Evolutionary conservation across 176 grass and related monocot genomes (phyloP).

Genomic region (Tuctoria greenei): DNA sequence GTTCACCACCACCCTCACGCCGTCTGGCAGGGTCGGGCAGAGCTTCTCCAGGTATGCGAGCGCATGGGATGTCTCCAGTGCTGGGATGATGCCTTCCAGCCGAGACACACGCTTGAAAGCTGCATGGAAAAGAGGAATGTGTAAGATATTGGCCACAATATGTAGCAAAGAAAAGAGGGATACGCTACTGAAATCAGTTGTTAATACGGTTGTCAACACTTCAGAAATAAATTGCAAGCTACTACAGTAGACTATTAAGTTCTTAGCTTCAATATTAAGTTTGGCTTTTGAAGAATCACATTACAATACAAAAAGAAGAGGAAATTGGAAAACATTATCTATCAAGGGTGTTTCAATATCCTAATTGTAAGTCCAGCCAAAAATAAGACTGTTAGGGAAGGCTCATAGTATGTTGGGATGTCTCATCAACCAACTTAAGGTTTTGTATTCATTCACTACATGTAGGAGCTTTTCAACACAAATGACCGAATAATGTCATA

Average conservation of each 20-base stretch:
- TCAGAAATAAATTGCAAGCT: background rate
- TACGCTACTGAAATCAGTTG: no score
- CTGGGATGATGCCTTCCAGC: constrained; percentile 97
- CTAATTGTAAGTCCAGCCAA: no score
- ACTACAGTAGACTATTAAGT: no score
- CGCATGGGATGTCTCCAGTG: constrained; percentile 90
- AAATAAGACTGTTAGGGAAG: no score
- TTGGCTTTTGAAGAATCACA: background rate
- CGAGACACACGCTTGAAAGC: constrained; percentile 88
- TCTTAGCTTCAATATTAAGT: background rate
- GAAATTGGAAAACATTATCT: no score
- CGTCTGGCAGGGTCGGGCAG: constrained; percentile 71
- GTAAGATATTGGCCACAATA: background rate
- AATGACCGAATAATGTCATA: background rate
- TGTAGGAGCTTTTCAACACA: no score
- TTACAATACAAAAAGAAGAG: background rate
- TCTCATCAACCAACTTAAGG: no score
- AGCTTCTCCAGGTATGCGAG: constrained; percentile 85
- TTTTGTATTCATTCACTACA: no score
- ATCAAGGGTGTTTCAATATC: no score
- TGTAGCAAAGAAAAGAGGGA: no score
- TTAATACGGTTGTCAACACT: no score
- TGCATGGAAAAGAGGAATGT: constrained; percentile 19
- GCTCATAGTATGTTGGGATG: no score
- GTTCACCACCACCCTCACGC: constrained; percentile 66